Base-by-base conservation (phyloP, 768 basidiomycete species). In the Coprinopsis marcescibilis region DNA sequence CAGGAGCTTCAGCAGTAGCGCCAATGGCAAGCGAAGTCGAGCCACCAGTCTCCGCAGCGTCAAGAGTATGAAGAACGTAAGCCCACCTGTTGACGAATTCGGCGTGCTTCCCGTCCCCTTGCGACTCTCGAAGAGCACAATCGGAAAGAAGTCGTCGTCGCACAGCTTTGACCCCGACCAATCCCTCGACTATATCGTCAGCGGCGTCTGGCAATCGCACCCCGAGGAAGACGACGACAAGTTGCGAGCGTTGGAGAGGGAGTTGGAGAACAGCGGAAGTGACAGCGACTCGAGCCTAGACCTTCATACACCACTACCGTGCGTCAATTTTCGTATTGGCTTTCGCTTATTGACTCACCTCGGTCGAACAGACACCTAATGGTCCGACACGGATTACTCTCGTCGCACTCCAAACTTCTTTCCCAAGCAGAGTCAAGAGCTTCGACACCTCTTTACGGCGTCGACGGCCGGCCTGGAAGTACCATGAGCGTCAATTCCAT, bases 261-360 rank as follows among this genome's bases (percentile, higher is more conserved):
- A 57, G 33, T 30, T 53, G 21, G 60, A 55, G n/a, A n/a, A n/a
- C n/a, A n/a, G n/a, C 20, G 58, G 46, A 12, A 52, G 25, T 24
- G 52, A 30, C 41, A 55, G 41, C 24, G 80, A 82, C 63, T 83
- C 81, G 14, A 81, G 79, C 60, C 58, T 84, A 41, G 83, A 85
- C 62, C 55, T 85, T 25, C 81, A 83, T 54, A 85, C 83, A 1
- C 81, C 82, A 0, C 58, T 85, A 7, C 81, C 83, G 82, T 83
- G 55, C 62, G 82, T 77, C 40, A 44, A 32, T 35, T 45, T 32
- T 46, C 33, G 48, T 44, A 45, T 46, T 27, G 48, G 21, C 53
- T 45, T 43, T 34, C 33, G 33, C 50, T 25, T 13, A 21, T 43
- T 53, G 30, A 45, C 23, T 36, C 12, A 47, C 47, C 25, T 49